These are phyloP conservation scores for Circinella umbellata DNA, from an alignment of 371 early-diverging fungal species.

Conservation along the genomic window DNA sequence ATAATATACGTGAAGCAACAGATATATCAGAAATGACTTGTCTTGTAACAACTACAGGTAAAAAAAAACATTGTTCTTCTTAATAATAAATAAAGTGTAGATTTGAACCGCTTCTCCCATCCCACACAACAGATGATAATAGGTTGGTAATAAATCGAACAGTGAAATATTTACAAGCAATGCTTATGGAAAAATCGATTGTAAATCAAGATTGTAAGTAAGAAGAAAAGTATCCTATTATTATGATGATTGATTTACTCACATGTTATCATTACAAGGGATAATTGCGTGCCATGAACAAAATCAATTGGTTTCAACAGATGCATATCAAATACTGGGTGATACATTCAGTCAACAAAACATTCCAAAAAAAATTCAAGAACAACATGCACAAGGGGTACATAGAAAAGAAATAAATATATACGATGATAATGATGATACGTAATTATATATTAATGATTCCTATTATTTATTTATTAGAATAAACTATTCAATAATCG, in stretches of 20 bases:
- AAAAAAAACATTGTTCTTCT: too few species aligned
- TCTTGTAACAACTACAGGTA: too few species aligned
- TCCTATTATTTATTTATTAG: neutral
- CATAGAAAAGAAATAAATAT: neutral
- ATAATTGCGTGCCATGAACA: neutral
- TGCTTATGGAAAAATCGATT: constrained; percentile 1
- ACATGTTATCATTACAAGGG: neutral
- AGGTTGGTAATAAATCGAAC: neutral
- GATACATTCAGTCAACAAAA: neutral
- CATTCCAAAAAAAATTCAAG: neutral
- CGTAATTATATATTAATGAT: neutral
- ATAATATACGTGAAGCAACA: too few species aligned
- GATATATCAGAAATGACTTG: too few species aligned
- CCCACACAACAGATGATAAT: neutral
- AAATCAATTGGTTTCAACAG: neutral
- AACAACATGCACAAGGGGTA: neutral
- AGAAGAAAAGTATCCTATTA: too few species aligned
- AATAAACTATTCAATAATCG: neutral
- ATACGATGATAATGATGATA: neutral
- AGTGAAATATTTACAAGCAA: neutral
- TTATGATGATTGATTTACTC: too few species aligned
- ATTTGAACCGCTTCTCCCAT: too few species aligned
- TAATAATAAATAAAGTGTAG: too few species aligned
- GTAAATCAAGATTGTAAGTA: constrained; percentile 5
- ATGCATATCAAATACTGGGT: neutral